Evolutionary conservation across 2,329 filamentous ascomycete genomes (phyloP).

Genomic region (Colletotrichum sidae): DNA sequence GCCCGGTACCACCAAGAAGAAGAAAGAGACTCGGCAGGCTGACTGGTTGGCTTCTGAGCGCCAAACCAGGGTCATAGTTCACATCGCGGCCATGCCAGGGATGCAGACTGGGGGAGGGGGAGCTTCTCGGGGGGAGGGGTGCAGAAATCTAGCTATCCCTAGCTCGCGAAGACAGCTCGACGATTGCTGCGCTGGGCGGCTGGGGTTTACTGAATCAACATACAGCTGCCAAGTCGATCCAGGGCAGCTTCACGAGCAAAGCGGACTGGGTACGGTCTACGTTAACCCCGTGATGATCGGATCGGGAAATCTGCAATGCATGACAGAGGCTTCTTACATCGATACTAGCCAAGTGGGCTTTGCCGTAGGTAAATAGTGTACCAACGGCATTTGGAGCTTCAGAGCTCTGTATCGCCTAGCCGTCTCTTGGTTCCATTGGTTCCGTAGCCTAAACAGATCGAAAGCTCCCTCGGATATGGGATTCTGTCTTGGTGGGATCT

Average conservation of each 20-base stretch:
- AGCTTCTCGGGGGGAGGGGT: slow-evolving; percentile 22
- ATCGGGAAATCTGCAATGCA: neutral
- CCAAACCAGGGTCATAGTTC: slow-evolving; percentile 34
- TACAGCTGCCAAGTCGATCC: slow-evolving; percentile 28
- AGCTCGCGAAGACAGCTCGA: slow-evolving; percentile 16
- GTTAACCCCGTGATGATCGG: slow-evolving; percentile 11
- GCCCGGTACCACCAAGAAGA: slow-evolving; percentile 16
- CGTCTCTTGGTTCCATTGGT: no score
- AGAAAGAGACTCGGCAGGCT: neutral
- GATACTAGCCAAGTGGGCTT: no score
- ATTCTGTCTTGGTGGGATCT: slow-evolving; percentile 2
- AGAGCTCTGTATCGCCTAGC: neutral
- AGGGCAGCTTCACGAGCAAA: neutral
- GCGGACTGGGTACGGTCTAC: neutral
- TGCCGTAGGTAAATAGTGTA: no score
- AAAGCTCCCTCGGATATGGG: slow-evolving; percentile 2
- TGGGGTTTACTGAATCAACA: slow-evolving; percentile 11
- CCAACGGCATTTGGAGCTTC: neutral
- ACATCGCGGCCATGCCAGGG: slow-evolving; percentile 33
- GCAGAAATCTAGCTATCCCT: slow-evolving; percentile 17
- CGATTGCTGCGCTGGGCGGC: slow-evolving; percentile 2
- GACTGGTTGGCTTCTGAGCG: slow-evolving; percentile 1
- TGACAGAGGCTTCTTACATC: no score
- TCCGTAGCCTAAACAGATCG: neutral
- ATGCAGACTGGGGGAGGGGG: neutral